These are phyloP conservation scores for Ophiostoma angusticollis DNA, from an alignment of 2,329 filamentous ascomycete species.

Conservation along the genomic window DNA sequence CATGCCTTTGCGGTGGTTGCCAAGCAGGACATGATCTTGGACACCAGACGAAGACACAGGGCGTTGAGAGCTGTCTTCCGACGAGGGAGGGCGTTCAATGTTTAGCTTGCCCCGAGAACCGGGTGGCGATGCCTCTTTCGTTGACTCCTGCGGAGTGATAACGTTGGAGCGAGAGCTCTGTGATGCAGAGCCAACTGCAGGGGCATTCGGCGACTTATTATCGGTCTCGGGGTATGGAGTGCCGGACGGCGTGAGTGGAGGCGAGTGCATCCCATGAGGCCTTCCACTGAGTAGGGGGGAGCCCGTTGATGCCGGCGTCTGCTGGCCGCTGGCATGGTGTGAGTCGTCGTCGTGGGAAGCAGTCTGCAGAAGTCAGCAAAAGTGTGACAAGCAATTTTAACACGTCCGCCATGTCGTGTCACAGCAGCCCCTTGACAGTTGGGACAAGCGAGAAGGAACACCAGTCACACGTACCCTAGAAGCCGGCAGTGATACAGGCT, in stretches of 20 bases:
- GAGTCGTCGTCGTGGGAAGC: conserved; percentile 48
- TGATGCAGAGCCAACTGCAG: conserved; percentile 10
- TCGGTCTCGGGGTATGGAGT: conserved; percentile 37
- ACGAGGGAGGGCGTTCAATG: conserved; percentile 28
- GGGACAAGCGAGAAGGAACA: conserved; percentile 6
- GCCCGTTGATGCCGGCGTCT: conserved; percentile 50
- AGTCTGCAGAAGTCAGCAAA: conserved; percentile 28
- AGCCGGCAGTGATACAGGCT: conserved; percentile 76
- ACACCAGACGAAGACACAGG: conserved; percentile 26
- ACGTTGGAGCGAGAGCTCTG: conserved; percentile 17
- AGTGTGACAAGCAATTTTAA: neutral
- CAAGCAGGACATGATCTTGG: conserved; percentile 14
- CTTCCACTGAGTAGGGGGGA: conserved; percentile 58
- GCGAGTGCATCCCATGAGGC: conserved; percentile 65
- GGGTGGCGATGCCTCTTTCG: conserved; percentile 35
- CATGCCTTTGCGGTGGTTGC: conserved; percentile 39
- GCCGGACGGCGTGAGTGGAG: conserved; percentile 76
- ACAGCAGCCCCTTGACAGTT: neutral
- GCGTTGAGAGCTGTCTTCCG: conserved; percentile 28
- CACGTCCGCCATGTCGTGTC: neutral
- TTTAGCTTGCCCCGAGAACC: conserved; percentile 24
- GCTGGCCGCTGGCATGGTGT: conserved; percentile 47
- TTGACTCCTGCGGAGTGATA: conserved; percentile 58
- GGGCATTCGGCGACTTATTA: conserved; percentile 17
- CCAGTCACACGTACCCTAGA: conserved; percentile 52